Percentiles rank a stretch among this genome's conserved stretches.
These are phyloP conservation scores for Celoporthe dispersa DNA, from an alignment of 2,329 filamentous ascomycete species.

Conservation along the genomic window DNA sequence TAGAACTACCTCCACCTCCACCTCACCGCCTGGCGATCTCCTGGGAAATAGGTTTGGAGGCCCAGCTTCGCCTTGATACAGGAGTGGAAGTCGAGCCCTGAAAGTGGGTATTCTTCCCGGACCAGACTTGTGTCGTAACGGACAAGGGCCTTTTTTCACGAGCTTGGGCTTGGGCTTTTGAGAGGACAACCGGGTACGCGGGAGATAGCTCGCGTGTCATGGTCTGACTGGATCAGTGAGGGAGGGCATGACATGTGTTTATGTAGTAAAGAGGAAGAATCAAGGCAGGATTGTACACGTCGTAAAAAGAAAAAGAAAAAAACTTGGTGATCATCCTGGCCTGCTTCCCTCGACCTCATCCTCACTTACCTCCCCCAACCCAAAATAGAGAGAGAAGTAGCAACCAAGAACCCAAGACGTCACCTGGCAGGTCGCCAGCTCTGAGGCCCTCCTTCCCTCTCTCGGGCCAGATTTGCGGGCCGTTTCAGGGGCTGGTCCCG, in stretches of 20 bases:
- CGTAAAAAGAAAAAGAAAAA: not conserved
- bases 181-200: not conserved
- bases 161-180: not conserved
- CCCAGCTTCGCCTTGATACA: not conserved
- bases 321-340: not conserved
- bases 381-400: not conserved
- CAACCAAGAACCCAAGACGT: not conserved
- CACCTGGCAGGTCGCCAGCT: not conserved
- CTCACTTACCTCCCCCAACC: not conserved
- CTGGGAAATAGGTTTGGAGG: not conserved
- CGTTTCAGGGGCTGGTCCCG: slow-evolving; percentile 7
- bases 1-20: not conserved
- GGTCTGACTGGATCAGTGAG: not conserved
- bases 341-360: not conserved
- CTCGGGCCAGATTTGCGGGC: slow-evolving; percentile 1
- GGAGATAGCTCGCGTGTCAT: slow-evolving; percentile 11
- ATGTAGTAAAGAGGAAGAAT: not conserved
- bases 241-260: not conserved
- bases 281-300: slow-evolving; percentile 1
- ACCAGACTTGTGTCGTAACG: slow-evolving; percentile 16
- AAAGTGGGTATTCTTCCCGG: slow-evolving; percentile 13
- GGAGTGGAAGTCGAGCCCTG: not conserved
- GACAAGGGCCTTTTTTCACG: not conserved
- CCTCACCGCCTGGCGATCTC: slow-evolving; percentile 3
- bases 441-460: not conserved